A percentile compares a stretch with the other conserved stretches of the same genome.
phyloP scores from a whole-genome alignment of 495 filamentous ascomycete species.

The Diplogelasinospora grovesii region DNA sequence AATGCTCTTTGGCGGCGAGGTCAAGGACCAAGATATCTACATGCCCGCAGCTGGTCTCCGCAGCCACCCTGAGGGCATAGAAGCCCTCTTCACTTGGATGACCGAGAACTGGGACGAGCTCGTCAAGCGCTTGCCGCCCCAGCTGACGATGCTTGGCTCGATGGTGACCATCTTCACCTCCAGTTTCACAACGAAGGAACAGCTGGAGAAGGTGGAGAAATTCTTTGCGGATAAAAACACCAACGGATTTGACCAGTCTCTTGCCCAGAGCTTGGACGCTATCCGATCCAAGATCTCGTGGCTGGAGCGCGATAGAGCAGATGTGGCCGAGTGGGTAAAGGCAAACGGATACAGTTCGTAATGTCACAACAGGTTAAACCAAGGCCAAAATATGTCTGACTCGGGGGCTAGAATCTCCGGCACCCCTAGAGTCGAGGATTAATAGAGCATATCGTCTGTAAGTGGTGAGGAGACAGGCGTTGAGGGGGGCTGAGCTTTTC shows the following conservation, averaged over 20 bases:
- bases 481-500: too few relatives aligned
- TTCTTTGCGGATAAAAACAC: slow-evolving; percentile 81
- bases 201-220: slow-evolving; percentile 63
- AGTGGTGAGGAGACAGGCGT: background rate
- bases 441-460: slow-evolving; percentile 7
- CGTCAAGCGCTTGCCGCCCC: slow-evolving; percentile 71
- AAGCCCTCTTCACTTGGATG: slow-evolving; percentile 77
- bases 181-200: slow-evolving; percentile 69
- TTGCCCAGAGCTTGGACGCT: slow-evolving; percentile 57
- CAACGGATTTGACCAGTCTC: slow-evolving; percentile 59
- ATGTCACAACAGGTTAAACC: background rate
- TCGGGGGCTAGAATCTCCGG: slow-evolving; percentile 6
- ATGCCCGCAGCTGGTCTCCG: slow-evolving; percentile 74
- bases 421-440: background rate
- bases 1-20: slow-evolving; percentile 69
- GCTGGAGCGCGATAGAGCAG: slow-evolving; percentile 49
- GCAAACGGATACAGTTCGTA: slow-evolving; percentile 29
- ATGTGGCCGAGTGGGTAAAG: slow-evolving; percentile 49
- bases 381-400: slow-evolving; percentile 14
- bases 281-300: slow-evolving; percentile 55
- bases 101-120: slow-evolving; percentile 80
- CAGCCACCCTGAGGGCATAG: slow-evolving; percentile 67
- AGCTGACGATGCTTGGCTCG: slow-evolving; percentile 74
- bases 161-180: slow-evolving; percentile 80
- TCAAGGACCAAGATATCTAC: slow-evolving; percentile 96